Conservation (phyloP, 208 protist genomes). For the Wallacemonas sp. region DNA sequence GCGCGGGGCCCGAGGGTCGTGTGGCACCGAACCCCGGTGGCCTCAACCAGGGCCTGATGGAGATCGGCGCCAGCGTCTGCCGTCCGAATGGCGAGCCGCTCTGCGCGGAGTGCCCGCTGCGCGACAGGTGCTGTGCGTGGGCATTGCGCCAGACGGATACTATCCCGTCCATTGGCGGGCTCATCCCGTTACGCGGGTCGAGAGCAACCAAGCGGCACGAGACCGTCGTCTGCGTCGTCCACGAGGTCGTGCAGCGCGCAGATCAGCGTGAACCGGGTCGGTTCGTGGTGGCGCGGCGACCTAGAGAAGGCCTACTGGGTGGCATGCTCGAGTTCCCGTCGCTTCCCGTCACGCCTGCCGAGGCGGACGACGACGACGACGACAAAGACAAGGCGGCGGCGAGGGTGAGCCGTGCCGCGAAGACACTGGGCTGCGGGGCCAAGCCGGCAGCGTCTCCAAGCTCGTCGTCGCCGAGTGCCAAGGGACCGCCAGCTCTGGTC, state of each 20-base stretch:
- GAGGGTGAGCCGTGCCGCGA: neutral
- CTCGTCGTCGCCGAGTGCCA: neutral
- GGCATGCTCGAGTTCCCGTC: constrained; percentile 87
- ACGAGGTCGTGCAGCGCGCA: constrained; percentile 34
- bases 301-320: constrained; percentile 60
- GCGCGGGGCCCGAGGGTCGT: constrained; percentile 27
- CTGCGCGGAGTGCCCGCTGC: constrained; percentile 76
- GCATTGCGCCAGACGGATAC: constrained; percentile 32
- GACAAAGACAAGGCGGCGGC: neutral
- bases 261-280: constrained; percentile 16
- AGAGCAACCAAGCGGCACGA: constrained; percentile 46
- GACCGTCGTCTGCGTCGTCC: constrained; percentile 73
- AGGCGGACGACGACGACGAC: neutral
- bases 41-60: constrained; percentile 94
- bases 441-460: neutral
- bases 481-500: neutral
- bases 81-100: constrained; percentile 65
- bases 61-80: constrained; percentile 90
- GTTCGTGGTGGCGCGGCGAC: constrained; percentile 70
- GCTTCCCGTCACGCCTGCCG: constrained; percentile 24
- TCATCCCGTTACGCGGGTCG: constrained; percentile 70
- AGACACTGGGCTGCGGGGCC: neutral
- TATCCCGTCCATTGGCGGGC: constrained; percentile 71
- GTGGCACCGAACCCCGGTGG: constrained; percentile 42
- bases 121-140: constrained; percentile 52